These are phyloP conservation scores for Aspergillus sp. DNA, from an alignment of 2,329 filamentous ascomycete genomes.

Conservation along the genomic window DNA sequence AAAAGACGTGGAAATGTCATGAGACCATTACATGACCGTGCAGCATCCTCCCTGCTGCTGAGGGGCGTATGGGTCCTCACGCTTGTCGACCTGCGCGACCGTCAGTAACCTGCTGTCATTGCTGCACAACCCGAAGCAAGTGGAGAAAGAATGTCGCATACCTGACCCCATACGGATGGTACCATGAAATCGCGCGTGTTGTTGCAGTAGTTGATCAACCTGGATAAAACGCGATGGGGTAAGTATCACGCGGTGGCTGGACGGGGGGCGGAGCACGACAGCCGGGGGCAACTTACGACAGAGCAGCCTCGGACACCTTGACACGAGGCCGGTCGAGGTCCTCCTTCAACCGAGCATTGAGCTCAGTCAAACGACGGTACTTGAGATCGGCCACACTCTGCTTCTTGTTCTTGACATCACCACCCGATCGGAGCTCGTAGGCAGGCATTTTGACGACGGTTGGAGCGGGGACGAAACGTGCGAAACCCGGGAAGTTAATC, in stretches of 20 bases:
- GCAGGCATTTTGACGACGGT: conserved; percentile 54
- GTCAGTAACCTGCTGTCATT: conserved; percentile 11
- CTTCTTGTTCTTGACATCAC: conserved; percentile 83
- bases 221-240: conserved; percentile 43
- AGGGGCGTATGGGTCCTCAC: conserved; percentile 97
- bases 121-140: background rate
- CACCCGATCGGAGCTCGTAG: conserved; percentile 67
- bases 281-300: conserved; percentile 62
- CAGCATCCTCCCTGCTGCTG: conserved; percentile 93
- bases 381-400: conserved; percentile 99
- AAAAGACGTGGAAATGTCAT: conserved; percentile 28
- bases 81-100: conserved; percentile 71
- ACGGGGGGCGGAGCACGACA: conserved; percentile 10
- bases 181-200: conserved; percentile 99
- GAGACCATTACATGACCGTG: conserved; percentile 75
- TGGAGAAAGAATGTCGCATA: conserved; percentile 38
- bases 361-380: conserved; percentile 90
- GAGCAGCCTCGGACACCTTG: conserved; percentile 89
- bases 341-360: conserved; percentile 93
- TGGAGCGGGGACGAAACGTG: background rate
- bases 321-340: conserved; percentile 94
- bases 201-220: conserved; percentile 97
- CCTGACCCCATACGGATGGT: conserved; percentile 89
- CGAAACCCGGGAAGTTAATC: background rate
- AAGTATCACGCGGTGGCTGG: background rate